These are phyloP conservation scores for Salicornia ramosissima DNA, from an alignment of 148 eudicot species.

Conservation along the genomic window DNA sequence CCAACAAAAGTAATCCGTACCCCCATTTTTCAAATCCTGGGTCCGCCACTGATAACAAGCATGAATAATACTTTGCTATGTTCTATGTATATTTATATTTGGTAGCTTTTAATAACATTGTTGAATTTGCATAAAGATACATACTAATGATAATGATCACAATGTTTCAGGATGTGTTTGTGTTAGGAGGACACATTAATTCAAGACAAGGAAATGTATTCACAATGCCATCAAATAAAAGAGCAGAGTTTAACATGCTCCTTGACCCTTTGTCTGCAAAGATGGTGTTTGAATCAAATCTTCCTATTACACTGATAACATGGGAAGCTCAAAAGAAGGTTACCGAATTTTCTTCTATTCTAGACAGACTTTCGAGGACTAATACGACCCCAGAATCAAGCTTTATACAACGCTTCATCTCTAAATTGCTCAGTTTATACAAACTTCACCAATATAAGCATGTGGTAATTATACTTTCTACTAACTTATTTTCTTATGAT, in stretches of 20 bases:
- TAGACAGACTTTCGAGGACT: constrained; percentile 24
- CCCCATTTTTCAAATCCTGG: too few species aligned
- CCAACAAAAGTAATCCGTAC: too few species aligned
- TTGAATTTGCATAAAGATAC: neutral
- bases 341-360: constrained; percentile 29
- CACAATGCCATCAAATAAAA: constrained; percentile 51
- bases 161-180: constrained; percentile 52
- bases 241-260: constrained; percentile 71
- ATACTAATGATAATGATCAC: neutral
- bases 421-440: constrained; percentile 41
- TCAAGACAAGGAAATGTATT: constrained; percentile 45
- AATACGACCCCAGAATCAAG: constrained; percentile 56
- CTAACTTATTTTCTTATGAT: neutral
- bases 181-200: constrained; percentile 66
- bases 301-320: constrained; percentile 61
- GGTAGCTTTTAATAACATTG: too few species aligned
- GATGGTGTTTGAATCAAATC: constrained; percentile 47
- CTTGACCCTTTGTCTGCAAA: constrained; percentile 88
- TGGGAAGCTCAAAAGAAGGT: constrained; percentile 45
- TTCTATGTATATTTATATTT: too few species aligned
- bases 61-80: too few species aligned
- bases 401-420: constrained; percentile 43
- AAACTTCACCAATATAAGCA: constrained; percentile 58
- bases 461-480: constrained; percentile 46
- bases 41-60: too few species aligned